A percentile compares a stretch with the other conserved stretches of the same genome.
Conservation (phyloP, 495 filamentous ascomycete species). For the Neurospora discreta region DNA sequence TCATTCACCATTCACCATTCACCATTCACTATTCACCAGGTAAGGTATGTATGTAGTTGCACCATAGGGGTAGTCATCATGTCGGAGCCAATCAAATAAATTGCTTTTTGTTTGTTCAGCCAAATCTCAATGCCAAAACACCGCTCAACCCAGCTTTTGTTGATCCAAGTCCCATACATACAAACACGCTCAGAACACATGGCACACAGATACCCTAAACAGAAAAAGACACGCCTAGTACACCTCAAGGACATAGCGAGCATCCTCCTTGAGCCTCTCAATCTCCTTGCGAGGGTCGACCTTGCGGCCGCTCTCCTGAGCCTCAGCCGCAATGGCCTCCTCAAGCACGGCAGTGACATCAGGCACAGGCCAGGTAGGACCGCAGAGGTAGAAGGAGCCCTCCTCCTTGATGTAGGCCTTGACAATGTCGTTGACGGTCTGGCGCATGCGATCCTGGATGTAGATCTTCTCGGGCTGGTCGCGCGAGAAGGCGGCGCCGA, state of each 20-base stretch:
- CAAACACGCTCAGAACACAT: not conserved
- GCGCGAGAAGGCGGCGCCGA: slow-evolving; percentile 89
- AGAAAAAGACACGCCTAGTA: slow-evolving; percentile 43
- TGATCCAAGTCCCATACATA: not conserved
- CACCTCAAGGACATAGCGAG: slow-evolving; percentile 91
- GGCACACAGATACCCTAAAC: not conserved
- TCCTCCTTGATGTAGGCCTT: slow-evolving; percentile 81
- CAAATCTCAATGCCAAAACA: not conserved
- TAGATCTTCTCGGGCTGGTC: slow-evolving; percentile 98
- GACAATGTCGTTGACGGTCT: slow-evolving; percentile 75
- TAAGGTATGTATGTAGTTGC: not conserved
- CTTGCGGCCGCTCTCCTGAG: slow-evolving; percentile 59
- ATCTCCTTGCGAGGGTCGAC: slow-evolving; percentile 87
- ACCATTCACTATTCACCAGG: not conserved
- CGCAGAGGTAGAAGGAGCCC: slow-evolving; percentile 92
- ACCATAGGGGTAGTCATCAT: not conserved
- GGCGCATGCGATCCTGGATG: slow-evolving; percentile 95
- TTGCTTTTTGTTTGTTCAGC: not conserved
- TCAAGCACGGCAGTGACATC: slow-evolving; percentile 89
- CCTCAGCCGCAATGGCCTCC: slow-evolving; percentile 79
- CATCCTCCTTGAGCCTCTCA: slow-evolving; percentile 87
- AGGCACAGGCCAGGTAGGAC: slow-evolving; percentile 97
- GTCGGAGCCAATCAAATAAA: not conserved
- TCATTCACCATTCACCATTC: not conserved
- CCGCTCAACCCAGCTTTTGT: not conserved